Evolutionary conservation across 108 stramenopile species (phyloP), one percentile per base, ranked within the genome.

Genomic region (Cylindrotheca closterium): DNA sequence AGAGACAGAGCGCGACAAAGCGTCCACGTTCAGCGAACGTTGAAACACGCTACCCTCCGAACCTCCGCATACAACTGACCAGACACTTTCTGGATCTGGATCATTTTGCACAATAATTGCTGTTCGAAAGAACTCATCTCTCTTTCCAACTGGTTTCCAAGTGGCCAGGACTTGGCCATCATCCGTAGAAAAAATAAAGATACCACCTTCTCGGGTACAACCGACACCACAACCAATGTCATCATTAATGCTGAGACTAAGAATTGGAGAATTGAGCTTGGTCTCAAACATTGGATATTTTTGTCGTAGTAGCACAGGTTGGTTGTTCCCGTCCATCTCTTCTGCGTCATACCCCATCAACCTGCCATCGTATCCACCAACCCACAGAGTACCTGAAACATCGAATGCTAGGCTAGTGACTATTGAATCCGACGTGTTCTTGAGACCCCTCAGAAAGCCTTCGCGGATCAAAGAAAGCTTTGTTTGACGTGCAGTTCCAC

Each of bases 321-420:
- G 27, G 26, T 75, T 56, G 3, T 56, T 58, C 12, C 55, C 31
- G 28, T 69, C 68, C 0, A 47, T 31, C 29, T 70, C 57, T 49
- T 68, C 53, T 30, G 63, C 60, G 3, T 74, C 58, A 28, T 70
- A 83, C 8, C 68, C 72, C 32, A 79, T 19, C 31, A 77, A 28
- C 19, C 27, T 49, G 19, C 78, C 78, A 69, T 83, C 81, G 55
- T 76, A 83, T 8, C 75, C 63, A 19, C 63, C 66, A 28, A 75
- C 58, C 81, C 81, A 83, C 0, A 83, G 28, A 0, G 52, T 54
- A 46, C 72, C 75, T 3, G 37, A 25, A 26, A 58, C 54, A 63
- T 83, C 81, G 66, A 83, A 83, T n/a, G 56, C 76, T 10, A 79
- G 31, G 33, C 74, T 65, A 0, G 81, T 83, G 23, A 72, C 58